phyloP scores from a whole-genome alignment of 352 stramenopile species.

The Pythium volutum region DNA sequence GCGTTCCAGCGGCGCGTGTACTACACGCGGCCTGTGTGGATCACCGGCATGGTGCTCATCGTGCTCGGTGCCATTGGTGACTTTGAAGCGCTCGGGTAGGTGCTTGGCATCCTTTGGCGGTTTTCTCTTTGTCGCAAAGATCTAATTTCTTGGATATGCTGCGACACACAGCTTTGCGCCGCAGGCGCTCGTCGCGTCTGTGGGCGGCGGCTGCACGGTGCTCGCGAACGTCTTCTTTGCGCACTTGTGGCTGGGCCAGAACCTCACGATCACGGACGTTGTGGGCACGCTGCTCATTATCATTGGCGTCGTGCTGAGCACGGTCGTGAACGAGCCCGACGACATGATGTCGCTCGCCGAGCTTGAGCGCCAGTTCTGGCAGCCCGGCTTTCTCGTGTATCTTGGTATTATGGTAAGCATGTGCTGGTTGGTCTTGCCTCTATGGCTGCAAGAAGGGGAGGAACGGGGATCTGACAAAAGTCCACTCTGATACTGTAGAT shows the following conservation, averaged over 20 bases:
- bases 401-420: conserved; percentile 66
- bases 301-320: conserved; percentile 77
- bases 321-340: conserved; percentile 76
- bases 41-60: conserved; percentile 77
- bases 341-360: conserved; percentile 75
- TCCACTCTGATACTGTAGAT: conserved; percentile 30
- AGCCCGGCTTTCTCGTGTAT: conserved; percentile 76
- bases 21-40: conserved; percentile 82
- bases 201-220: conserved; percentile 83
- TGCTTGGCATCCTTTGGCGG: neutral
- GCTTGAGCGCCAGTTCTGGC: conserved; percentile 78
- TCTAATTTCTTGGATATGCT: neutral
- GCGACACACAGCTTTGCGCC: conserved; percentile 55
- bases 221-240: conserved; percentile 90
- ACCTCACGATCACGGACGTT: conserved; percentile 62
- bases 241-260: conserved; percentile 79
- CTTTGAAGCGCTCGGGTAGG: conserved; percentile 79
- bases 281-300: conserved; percentile 77
- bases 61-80: conserved; percentile 79
- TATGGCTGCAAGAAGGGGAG: neutral
- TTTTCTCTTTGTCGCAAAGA: neutral
- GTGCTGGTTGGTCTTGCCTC: too few species aligned
- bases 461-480: neutral
- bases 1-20: conserved; percentile 66
- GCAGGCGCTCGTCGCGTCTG: conserved; percentile 81